Evolutionary conservation across 306 rosid species (phyloP).

Genomic region (Arachis stenosperma): DNA sequence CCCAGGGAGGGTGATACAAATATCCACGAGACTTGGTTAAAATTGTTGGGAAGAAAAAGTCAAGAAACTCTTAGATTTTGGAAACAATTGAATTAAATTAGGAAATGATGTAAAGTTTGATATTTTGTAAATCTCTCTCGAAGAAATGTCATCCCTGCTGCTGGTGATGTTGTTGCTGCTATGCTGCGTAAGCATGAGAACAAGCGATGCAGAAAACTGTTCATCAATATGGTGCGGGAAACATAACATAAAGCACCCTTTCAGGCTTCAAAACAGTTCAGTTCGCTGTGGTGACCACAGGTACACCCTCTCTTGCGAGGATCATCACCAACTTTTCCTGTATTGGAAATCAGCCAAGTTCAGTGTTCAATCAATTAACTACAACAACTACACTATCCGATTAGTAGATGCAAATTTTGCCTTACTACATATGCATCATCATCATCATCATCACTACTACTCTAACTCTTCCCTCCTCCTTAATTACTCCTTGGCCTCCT

Average conservation of each 20-base stretch:
- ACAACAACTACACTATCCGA: slow-evolving; percentile 41
- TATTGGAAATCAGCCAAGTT: not conserved
- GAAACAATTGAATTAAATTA: no score
- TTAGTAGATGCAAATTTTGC: slow-evolving; percentile 30
- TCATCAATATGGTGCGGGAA: slow-evolving; percentile 8
- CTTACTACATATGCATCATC: no score
- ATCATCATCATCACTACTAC: no score
- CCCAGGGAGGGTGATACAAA: no score
- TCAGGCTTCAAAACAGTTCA: slow-evolving; percentile 9
- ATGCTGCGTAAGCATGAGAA: no score
- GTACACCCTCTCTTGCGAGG: slow-evolving; percentile 16
- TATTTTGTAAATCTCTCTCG: no score
- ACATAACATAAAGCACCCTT: slow-evolving; percentile 37
- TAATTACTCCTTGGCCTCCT: not conserved
- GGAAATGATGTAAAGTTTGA: no score
- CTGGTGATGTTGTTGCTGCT: no score
- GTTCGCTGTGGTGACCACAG: not conserved
- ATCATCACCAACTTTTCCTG: not conserved
- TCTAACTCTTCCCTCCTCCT: not conserved
- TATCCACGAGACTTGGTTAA: no score
- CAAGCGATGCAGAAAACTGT: not conserved
- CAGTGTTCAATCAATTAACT: slow-evolving; percentile 36
- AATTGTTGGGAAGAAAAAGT: no score
- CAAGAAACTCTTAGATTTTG: no score
- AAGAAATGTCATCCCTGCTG: no score